Conservation (phyloP, 768 basidiomycete species). For the Hypholoma fasciculare region DNA sequence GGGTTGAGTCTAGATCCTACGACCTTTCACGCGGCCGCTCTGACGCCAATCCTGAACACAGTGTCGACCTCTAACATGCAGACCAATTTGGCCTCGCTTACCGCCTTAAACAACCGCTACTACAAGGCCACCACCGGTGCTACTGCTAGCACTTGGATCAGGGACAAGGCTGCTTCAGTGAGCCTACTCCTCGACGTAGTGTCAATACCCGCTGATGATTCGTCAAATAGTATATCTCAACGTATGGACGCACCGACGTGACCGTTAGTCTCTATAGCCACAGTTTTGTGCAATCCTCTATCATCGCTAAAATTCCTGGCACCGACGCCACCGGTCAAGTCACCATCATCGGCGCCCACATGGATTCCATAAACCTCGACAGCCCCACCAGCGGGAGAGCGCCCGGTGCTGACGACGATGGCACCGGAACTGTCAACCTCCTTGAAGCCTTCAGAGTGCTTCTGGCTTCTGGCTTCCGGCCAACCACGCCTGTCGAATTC, state of each 20-base stretch:
- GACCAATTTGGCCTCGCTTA: conserved; percentile 32
- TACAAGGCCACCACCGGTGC: conserved; percentile 39
- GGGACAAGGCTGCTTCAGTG: conserved; percentile 30
- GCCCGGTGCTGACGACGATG: conserved; percentile 53
- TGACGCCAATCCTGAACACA: conserved; percentile 26
- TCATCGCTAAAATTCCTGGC: conserved; percentile 38
- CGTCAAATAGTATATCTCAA: conserved; percentile 21
- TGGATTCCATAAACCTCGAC: conserved; percentile 42
- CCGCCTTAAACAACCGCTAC: conserved; percentile 43
- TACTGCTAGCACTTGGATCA: conserved; percentile 38
- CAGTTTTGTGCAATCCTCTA: conserved; percentile 33
- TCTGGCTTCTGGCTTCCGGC: conserved; percentile 36
- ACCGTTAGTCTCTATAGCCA: conserved; percentile 30
- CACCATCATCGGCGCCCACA: conserved; percentile 41
- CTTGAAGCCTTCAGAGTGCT: conserved; percentile 43
- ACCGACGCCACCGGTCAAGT: conserved; percentile 26
- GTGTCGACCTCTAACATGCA: conserved; percentile 35
- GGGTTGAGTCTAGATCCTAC: conserved; percentile 23
- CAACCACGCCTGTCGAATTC: conserved; percentile 43
- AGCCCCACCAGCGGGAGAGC: conserved; percentile 40
- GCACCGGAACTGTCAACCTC: conserved; percentile 44
- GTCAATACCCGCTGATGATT: background rate
- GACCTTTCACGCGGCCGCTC: conserved; percentile 28
- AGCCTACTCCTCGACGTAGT: conserved; percentile 7
- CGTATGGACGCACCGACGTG: conserved; percentile 26